phyloP scores from a whole-genome alignment of 108 stramenopile genomes.

The Pseudonitzschia multiseries region DNA sequence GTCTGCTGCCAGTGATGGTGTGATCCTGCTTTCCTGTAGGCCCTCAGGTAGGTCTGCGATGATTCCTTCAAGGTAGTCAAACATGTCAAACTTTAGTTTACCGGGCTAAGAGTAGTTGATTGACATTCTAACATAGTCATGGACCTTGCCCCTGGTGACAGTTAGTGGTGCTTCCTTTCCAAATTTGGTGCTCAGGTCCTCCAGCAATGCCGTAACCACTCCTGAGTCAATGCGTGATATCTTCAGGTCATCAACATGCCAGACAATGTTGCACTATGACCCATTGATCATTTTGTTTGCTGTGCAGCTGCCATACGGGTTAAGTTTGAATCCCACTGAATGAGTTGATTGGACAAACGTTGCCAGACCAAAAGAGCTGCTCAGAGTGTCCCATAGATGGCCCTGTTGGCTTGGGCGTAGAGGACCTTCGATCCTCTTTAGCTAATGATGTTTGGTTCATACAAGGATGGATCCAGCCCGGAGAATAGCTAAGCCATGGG shows the following conservation, averaged over 20 bases:
- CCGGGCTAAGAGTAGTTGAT: neutral
- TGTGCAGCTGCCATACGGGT: neutral
- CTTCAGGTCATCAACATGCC: neutral
- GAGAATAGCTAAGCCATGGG: too few species aligned
- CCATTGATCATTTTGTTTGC: neutral
- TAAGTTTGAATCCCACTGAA: too few species aligned
- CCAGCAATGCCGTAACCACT: neutral
- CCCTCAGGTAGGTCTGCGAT: neutral
- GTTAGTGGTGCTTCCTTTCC: neutral
- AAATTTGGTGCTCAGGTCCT: neutral
- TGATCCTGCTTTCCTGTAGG: neutral
- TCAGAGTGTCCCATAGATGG: too few species aligned
- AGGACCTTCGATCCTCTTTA: too few species aligned
- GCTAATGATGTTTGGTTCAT: too few species aligned
- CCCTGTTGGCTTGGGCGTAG: too few species aligned
- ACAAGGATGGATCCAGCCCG: too few species aligned
- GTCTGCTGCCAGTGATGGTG: neutral
- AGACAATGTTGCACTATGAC: neutral
- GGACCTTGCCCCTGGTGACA: neutral
- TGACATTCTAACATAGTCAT: neutral
- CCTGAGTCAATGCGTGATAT: neutral
- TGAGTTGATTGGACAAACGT: too few species aligned
- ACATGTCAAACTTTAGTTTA: neutral
- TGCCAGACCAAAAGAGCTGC: too few species aligned
- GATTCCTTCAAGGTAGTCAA: neutral